Base-by-base conservation (phyloP, 768 basidiomycete species). In the Collybia sordida region DNA sequence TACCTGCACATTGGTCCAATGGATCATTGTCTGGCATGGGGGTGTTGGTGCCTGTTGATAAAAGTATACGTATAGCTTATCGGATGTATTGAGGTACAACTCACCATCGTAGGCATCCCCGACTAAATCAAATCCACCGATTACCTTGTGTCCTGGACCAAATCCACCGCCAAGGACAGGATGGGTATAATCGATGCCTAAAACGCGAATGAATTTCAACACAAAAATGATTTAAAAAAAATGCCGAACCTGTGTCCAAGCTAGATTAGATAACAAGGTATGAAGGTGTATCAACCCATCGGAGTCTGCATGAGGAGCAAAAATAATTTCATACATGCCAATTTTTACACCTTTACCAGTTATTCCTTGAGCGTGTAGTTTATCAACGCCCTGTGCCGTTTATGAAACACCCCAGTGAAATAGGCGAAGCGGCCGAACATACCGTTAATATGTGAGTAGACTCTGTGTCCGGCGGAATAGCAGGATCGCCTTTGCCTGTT, bases 261-360 rank as follows among this genome's bases (percentile, higher is more conserved):
- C 79, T 80, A 41, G 25, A 34, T 42, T 80, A 41, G 25, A 34
- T 42, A 19, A n/a, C 25, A 12, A 31, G 9, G 11, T 31, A 31
- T 14, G 9, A 37, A n/a, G 31, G 43, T 34, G 23, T n/a, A 23
- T 37, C 37, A 46, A 22, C 17, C 54, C 15, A 39, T 24, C 21
- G n/a, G 14, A 39, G 37, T 7, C 18, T 21, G n/a, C 18, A 50
- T 27, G 19, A 12, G 47, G 44, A 42, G 12, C 25, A 31, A 40
- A 12, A 2, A 47, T 8, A n/a, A 23, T 18, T 12, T 55, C 79
- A 62, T 49, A 81, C 80, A 88, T 80, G 52, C 77, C 87, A 47
- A 90, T 75, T 57, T 85, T 85, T 62, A 87, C 70, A 2, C 86
- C 86, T 35, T 74, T 74, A 11, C 88, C 87, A 22, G 72, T 72